Conservation (phyloP, 768 basidiomycete genomes). For the Pleurotus tuber-regium region DNA sequence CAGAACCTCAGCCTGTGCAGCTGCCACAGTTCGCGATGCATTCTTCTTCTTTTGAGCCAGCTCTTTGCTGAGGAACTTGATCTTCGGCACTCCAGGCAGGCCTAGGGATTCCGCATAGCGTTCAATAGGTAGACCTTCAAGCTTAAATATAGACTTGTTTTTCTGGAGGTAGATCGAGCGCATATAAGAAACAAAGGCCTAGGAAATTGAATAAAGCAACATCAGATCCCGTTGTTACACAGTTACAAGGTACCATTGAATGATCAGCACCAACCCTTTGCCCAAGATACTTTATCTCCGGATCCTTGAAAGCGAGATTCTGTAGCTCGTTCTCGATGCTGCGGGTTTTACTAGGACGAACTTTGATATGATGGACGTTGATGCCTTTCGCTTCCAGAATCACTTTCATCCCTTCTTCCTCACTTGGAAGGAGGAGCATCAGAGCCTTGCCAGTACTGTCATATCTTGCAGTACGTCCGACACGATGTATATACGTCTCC, state of each 20-base stretch:
- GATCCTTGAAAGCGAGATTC: constrained; percentile 89
- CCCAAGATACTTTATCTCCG: constrained; percentile 95
- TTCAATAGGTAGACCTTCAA: constrained; percentile 78
- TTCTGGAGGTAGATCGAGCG: constrained; percentile 92
- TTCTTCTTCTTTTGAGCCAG: constrained; percentile 79
- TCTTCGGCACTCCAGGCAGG: constrained; percentile 91
- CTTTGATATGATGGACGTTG: constrained; percentile 76
- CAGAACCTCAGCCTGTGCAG: constrained; percentile 28
- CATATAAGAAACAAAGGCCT: constrained; percentile 97
- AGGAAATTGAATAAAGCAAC: background rate
- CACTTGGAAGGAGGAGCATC: constrained; percentile 81
- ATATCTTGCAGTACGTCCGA: constrained; percentile 93
- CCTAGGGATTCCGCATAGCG: constrained; percentile 88
- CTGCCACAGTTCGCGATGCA: constrained; percentile 45
- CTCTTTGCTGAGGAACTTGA: constrained; percentile 77
- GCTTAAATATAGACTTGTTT: constrained; percentile 90
- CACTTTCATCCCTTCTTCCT: constrained; percentile 86
- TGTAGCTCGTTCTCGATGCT: constrained; percentile 87
- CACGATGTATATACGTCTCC: constrained; percentile 96
- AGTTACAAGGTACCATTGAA: background rate
- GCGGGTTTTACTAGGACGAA: constrained; percentile 82
- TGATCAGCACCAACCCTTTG: constrained; percentile 64
- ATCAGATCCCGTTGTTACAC: too few species aligned
- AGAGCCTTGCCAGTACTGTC: constrained; percentile 86
- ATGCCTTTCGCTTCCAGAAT: constrained; percentile 73